phyloP scores from a whole-genome alignment of 148 eudicot genomes.

The Amaranthus cruentus region DNA sequence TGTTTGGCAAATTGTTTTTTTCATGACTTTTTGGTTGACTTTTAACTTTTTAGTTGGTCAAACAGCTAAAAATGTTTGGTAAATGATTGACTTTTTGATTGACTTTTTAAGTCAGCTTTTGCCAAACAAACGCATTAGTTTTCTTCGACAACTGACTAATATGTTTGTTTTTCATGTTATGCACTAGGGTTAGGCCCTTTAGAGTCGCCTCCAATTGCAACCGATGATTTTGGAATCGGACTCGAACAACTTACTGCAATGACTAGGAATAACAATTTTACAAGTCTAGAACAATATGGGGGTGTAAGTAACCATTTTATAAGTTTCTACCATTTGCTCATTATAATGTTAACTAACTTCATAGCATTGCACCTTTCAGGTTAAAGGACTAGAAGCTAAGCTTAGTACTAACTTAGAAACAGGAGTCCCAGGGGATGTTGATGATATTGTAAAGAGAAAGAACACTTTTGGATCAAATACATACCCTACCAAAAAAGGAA shows the following conservation, averaged over 20 bases:
- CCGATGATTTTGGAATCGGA: conserved; percentile 55
- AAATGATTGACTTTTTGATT: too few species aligned
- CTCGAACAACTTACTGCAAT: conserved; percentile 76
- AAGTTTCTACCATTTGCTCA: not conserved
- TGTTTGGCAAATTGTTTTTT: too few species aligned
- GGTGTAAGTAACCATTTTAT: conserved; percentile 50
- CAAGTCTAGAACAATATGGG: conserved; percentile 67
- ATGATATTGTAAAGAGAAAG: conserved; percentile 52
- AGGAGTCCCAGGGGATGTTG: conserved; percentile 53
- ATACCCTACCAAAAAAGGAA: conserved; percentile 77
- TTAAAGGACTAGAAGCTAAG: conserved; percentile 57
- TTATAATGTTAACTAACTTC: not conserved
- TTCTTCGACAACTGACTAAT: not conserved
- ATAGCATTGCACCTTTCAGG: conserved; percentile 36
- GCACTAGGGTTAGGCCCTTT: conserved; percentile 45
- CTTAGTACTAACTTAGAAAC: conserved; percentile 55
- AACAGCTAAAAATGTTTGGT: too few species aligned
- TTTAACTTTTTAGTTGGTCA: too few species aligned
- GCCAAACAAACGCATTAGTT: not conserved
- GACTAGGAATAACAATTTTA: conserved; percentile 59
- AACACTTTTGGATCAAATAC: conserved; percentile 84
- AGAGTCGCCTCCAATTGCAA: conserved; percentile 48
- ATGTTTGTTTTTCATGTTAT: conserved; percentile 6
- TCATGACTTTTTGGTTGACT: too few species aligned
- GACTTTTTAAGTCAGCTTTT: too few species aligned